Evolutionary conservation across 225 moss, liverwort and hornwort genomes (phyloP).

Genomic region (Takakia lepidozioides): DNA sequence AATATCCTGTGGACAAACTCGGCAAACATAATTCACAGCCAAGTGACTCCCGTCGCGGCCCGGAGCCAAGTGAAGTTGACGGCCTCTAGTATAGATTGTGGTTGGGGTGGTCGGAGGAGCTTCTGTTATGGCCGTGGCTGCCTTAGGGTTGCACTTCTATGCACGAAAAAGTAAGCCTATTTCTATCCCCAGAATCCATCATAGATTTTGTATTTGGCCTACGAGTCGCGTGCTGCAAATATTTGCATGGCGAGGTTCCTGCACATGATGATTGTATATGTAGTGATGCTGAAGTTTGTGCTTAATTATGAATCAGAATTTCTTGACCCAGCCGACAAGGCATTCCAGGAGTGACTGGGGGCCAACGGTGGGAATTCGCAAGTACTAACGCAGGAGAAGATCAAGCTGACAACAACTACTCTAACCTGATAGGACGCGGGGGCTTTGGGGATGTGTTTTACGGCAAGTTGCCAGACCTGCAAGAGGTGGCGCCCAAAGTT

Average conservation of each 20-base stretch:
- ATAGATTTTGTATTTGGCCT: too few species aligned
- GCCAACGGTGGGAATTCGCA: too few species aligned
- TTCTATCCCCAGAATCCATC: background rate
- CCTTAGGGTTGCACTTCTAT: conserved; percentile 17
- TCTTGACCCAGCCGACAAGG: too few species aligned
- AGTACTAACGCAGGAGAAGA: too few species aligned
- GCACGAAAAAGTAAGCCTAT: conserved; percentile 28
- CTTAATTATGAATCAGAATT: conserved; percentile 1
- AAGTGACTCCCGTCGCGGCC: background rate
- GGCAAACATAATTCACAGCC: background rate
- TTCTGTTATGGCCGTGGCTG: conserved; percentile 9
- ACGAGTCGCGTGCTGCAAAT: too few species aligned
- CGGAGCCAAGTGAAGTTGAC: conserved; percentile 3
- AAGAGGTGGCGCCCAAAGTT: conserved; percentile 12
- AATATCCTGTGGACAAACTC: conserved; percentile 17
- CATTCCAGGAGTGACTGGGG: too few species aligned
- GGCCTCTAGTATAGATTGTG: conserved; percentile 15
- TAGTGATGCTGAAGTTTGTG: too few species aligned
- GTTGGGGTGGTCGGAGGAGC: conserved; percentile 21
- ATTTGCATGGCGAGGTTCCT: too few species aligned
- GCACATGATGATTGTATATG: too few species aligned
- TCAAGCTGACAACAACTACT: background rate
- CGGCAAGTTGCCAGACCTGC: conserved; percentile 3
- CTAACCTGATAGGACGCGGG: conserved; percentile 5
- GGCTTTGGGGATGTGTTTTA: conserved; percentile 12